These are phyloP conservation scores for Vanrija pseudolonga DNA, from an alignment of 1,284 basidiomycete genomes.

Conservation along the genomic window DNA sequence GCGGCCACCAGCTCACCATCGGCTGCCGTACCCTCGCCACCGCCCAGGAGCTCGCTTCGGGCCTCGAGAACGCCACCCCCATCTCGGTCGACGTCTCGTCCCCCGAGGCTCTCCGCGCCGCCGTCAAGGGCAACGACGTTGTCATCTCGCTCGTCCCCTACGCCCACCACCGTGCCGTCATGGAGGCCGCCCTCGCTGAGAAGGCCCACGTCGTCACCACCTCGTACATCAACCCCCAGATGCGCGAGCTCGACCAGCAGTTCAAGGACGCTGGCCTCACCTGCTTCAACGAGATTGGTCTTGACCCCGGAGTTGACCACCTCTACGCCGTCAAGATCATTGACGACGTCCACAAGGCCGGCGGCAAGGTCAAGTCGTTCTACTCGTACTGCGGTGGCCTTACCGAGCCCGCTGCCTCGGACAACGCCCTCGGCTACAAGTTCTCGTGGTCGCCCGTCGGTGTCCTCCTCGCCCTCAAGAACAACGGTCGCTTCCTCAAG, in stretches of 20 bases:
- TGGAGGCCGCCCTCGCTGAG: slow-evolving; percentile 91
- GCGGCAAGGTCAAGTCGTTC: slow-evolving; percentile 95
- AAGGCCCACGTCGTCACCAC: slow-evolving; percentile 92
- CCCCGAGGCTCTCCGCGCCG: slow-evolving; percentile 67
- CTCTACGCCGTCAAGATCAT: slow-evolving; percentile 97
- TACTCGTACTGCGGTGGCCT: slow-evolving; percentile 95
- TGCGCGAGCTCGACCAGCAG: slow-evolving; percentile 79
- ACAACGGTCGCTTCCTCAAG: slow-evolving; percentile 79
- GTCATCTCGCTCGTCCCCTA: slow-evolving; percentile 98
- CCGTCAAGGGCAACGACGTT: slow-evolving; percentile 81
- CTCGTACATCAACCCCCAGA: slow-evolving; percentile 84
- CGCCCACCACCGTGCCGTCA: slow-evolving; percentile 84
- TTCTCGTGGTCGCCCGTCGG: slow-evolving; percentile 99
- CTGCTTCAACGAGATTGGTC: slow-evolving; percentile 96
- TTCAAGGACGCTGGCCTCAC: slow-evolving; percentile 87
- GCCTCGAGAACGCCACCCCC: slow-evolving; percentile 66
- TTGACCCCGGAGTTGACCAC: slow-evolving; percentile 71
- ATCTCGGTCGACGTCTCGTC: slow-evolving; percentile 81
- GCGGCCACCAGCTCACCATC: slow-evolving; percentile 75
- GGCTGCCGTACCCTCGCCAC: slow-evolving; percentile 79
- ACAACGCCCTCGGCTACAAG: slow-evolving; percentile 98
- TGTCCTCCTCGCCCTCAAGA: slow-evolving; percentile 90
- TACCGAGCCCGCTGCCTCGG: slow-evolving; percentile 75
- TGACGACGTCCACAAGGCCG: slow-evolving; percentile 85
- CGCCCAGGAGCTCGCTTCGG: slow-evolving; percentile 66